A percentile compares a stretch with the other conserved stretches of the same genome.
phyloP scores from a whole-genome alignment of 208 protist genomes.

The Acanthamoeba healyi region DNA sequence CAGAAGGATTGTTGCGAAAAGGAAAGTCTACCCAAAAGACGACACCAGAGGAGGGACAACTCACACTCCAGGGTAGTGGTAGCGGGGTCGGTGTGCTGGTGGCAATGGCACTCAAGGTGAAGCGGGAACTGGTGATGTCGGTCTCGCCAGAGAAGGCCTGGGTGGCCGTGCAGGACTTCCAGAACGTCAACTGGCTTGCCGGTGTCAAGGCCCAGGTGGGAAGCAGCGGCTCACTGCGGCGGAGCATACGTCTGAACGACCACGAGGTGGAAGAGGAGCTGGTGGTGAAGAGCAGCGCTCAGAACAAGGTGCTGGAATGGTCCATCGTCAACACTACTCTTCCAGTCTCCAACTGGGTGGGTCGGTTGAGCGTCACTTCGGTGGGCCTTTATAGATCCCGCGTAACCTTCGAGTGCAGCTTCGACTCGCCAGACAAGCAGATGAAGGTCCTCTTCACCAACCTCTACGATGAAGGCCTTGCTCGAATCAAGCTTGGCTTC shows the following conservation, averaged over 20 bases:
- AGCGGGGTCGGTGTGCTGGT: too few species aligned
- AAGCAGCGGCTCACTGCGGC: not conserved
- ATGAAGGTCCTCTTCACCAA: not conserved
- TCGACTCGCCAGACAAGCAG: not conserved
- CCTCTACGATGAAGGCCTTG: slow-evolving; percentile 6
- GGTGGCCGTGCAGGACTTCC: slow-evolving; percentile 26
- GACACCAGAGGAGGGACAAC: too few species aligned
- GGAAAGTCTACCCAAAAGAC: too few species aligned
- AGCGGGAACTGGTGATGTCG: not conserved
- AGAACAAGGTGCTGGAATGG: slow-evolving; percentile 26
- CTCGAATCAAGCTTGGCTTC: not conserved
- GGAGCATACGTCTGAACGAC: not conserved
- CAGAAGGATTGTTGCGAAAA: too few species aligned
- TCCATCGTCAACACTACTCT: not conserved
- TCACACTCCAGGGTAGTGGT: too few species aligned
- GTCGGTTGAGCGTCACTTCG: not conserved
- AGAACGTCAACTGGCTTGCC: not conserved
- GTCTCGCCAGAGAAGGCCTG: not conserved
- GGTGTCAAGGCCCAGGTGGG: not conserved
- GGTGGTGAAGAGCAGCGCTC: not conserved
- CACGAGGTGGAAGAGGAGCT: not conserved
- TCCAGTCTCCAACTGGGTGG: slow-evolving; percentile 22
- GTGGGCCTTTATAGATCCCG: not conserved
- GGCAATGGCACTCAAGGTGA: slow-evolving; percentile 41
- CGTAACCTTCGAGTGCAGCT: slow-evolving; percentile 3